These are phyloP conservation scores for Iris macrosiphon DNA, from an alignment of 106 monocot genomes.

Conservation along the genomic window DNA sequence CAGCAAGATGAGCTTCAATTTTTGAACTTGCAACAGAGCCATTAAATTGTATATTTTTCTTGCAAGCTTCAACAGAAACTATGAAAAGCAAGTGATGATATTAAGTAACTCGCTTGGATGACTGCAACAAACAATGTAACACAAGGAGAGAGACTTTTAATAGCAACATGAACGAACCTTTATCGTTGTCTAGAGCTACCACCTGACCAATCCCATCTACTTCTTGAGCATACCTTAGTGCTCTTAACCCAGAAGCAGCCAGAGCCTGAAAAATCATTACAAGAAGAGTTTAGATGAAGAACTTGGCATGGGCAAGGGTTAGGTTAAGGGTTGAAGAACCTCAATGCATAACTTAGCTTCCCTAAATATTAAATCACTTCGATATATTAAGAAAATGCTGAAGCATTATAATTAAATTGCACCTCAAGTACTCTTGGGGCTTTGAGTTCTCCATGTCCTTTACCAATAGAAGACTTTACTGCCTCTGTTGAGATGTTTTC, in stretches of 20 bases:
- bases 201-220: slow-evolving; percentile 76
- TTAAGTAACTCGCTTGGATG: background rate
- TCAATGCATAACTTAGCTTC: too few relatives aligned
- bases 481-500: slow-evolving; percentile 11
- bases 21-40: slow-evolving; percentile 50
- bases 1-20: slow-evolving; percentile 70
- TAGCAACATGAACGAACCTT: slow-evolving; percentile 37
- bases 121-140: slow-evolving; percentile 4
- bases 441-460: slow-evolving; percentile 38
- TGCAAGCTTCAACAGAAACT: slow-evolving; percentile 15
- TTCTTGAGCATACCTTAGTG: slow-evolving; percentile 85
- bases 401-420: too few relatives aligned
- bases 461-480: slow-evolving; percentile 14
- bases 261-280: slow-evolving; percentile 53
- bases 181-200: slow-evolving; percentile 80
- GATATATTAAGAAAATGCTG: too few relatives aligned
- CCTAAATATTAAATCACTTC: too few relatives aligned
- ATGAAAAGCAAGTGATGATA: background rate
- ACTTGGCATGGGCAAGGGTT: too few relatives aligned
- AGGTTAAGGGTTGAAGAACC: too few relatives aligned
- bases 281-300: background rate
- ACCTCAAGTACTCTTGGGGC: slow-evolving; percentile 84
- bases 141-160: background rate
- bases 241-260: slow-evolving; percentile 90
- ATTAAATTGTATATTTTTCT: slow-evolving; percentile 39